Conservation (phyloP, 1,139 yeast genomes). For the Candida frijolesensis region DNA sequence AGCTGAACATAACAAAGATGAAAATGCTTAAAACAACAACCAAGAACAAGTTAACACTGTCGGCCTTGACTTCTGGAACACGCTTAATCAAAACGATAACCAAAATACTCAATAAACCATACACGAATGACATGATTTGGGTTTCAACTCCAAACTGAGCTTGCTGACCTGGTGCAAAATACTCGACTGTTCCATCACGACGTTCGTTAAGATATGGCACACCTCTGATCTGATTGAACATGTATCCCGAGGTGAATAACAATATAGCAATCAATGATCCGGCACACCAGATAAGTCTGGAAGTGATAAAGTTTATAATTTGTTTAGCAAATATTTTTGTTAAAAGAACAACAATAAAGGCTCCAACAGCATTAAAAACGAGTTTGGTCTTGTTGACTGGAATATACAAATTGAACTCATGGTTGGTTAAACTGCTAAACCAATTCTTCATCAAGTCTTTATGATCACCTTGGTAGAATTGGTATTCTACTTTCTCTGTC, state of each 20-base stretch:
- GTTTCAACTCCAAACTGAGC: constrained; percentile 81
- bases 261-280: constrained; percentile 60
- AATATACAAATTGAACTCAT: constrained; percentile 47
- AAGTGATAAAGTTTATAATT: constrained; percentile 25
- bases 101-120: constrained; percentile 56
- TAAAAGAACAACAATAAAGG: constrained; percentile 26
- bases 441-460: constrained; percentile 41
- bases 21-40: constrained; percentile 39
- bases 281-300: constrained; percentile 63
- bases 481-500: constrained; percentile 46
- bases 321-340: constrained; percentile 37
- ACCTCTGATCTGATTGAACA: constrained; percentile 87
- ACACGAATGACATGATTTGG: constrained; percentile 68
- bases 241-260: constrained; percentile 83
- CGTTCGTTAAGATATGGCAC: constrained; percentile 68
- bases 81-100: constrained; percentile 52
- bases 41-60: constrained; percentile 46
- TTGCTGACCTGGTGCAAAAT: constrained; percentile 69
- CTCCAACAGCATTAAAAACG: constrained; percentile 45
- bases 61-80: constrained; percentile 46
- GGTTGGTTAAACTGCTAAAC: constrained; percentile 43
- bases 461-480: constrained; percentile 58
- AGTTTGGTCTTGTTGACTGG: constrained; percentile 62
- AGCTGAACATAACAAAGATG: constrained; percentile 55
- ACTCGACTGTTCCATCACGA: constrained; percentile 57